These are phyloP conservation scores for Apiospora sp. DNA, from an alignment of 2,329 filamentous ascomycete genomes.

Conservation along the genomic window DNA sequence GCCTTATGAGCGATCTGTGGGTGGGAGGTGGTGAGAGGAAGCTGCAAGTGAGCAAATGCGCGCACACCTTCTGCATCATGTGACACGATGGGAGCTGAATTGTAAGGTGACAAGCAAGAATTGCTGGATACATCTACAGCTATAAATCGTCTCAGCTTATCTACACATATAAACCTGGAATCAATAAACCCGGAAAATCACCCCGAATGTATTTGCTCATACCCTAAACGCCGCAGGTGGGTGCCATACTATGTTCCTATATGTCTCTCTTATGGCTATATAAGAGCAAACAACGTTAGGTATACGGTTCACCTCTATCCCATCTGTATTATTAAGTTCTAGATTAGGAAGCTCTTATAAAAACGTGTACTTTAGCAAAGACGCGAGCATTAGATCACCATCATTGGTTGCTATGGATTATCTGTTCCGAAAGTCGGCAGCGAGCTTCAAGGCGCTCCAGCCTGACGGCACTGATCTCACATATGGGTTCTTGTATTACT, in stretches of 20 bases:
- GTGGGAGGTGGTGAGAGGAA: neutral
- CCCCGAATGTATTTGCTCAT: neutral
- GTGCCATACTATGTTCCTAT: neutral
- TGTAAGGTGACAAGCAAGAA: neutral
- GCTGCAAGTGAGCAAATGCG: neutral
- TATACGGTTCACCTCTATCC: constrained; percentile 34
- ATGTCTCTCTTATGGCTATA: neutral
- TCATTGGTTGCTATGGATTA: constrained; percentile 90
- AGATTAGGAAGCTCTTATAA: no score
- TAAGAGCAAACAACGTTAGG: neutral
- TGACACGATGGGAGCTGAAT: neutral
- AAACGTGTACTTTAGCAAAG: constrained; percentile 63
- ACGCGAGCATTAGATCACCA: constrained; percentile 81
- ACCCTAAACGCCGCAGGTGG: neutral
- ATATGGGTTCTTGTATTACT: no score
- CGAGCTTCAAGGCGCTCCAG: constrained; percentile 37
- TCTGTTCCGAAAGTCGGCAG: constrained; percentile 70
- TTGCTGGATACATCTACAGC: neutral
- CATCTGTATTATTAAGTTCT: no score
- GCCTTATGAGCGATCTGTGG: no score
- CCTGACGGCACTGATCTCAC: no score
- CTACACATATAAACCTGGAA: neutral
- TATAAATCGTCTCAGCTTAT: neutral
- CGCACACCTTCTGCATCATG: neutral
- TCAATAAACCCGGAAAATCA: neutral